Percentiles rank a stretch among this genome's conserved stretches.
phyloP scores from a whole-genome alignment of 768 basidiomycete species.

The Thelephora aurantiotincta region DNA sequence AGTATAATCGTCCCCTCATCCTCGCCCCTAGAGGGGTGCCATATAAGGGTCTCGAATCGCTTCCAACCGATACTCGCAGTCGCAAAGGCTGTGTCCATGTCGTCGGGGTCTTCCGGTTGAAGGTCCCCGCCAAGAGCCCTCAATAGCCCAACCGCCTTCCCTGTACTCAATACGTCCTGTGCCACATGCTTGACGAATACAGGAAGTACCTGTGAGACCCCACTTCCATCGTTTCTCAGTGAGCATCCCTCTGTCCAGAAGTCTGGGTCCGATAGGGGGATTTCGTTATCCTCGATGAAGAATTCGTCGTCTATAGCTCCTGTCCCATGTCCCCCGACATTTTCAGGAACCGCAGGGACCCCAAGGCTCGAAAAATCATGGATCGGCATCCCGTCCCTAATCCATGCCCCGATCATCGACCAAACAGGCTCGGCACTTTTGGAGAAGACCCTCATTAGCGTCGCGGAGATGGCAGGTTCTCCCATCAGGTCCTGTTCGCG shows the following conservation, averaged over 20 bases:
- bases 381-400: conserved; percentile 56
- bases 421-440: conserved; percentile 57
- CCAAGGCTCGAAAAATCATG: conserved; percentile 8
- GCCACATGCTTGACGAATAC: conserved; percentile 49
- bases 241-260: conserved; percentile 70
- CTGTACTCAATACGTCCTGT: conserved; percentile 44
- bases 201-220: conserved; percentile 29
- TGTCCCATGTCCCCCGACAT: conserved; percentile 5
- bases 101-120: neutral
- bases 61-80: neutral
- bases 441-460: conserved; percentile 48
- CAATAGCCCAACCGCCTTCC: conserved; percentile 67
- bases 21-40: neutral
- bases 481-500: conserved; percentile 48
- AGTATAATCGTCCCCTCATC: neutral
- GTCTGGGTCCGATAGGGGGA: conserved; percentile 44
- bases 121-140: conserved; percentile 32
- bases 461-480: conserved; percentile 37
- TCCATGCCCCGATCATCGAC: conserved; percentile 59
- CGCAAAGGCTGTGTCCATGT: neutral
- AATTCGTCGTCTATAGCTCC: conserved; percentile 52
- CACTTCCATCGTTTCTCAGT: conserved; percentile 27
- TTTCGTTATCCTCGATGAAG: conserved; percentile 62
- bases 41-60: neutral
- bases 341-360: neutral